Evolutionary conservation across 2,329 filamentous ascomycete genomes (phyloP).

Genomic region (Aspergillus calidoustus): DNA sequence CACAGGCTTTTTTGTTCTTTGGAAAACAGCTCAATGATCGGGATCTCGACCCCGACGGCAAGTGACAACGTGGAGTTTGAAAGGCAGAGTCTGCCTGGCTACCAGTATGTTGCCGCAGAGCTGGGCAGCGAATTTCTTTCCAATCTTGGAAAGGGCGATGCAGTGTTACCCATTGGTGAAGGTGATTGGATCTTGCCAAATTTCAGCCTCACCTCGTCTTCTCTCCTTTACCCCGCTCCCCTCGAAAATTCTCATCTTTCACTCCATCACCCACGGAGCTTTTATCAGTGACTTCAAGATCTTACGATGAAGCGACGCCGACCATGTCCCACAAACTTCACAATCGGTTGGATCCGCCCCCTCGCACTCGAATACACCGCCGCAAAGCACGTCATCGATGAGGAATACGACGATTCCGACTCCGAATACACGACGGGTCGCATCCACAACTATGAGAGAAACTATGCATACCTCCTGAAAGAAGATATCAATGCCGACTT

Average conservation of each 20-base stretch:
- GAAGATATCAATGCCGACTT: too few relatives aligned
- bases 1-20: too few relatives aligned
- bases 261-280: neutral
- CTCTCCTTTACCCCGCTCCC: neutral
- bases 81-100: too few relatives aligned
- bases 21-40: too few relatives aligned
- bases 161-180: neutral
- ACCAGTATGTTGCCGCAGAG: too few relatives aligned
- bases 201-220: neutral
- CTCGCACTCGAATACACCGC: constrained; percentile 9
- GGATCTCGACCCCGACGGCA: too few relatives aligned
- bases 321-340: neutral
- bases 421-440: constrained; percentile 2
- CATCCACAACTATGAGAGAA: constrained; percentile 12
- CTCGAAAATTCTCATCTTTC: neutral
- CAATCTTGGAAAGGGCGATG: neutral
- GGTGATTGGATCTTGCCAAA: neutral
- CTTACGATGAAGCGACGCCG: neutral
- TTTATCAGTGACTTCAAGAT: too few relatives aligned
- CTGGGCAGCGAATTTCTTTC: neutral
- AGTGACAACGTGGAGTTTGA: too few relatives aligned
- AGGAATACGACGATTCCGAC: constrained; percentile 9
- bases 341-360: constrained; percentile 8
- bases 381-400: constrained; percentile 4
- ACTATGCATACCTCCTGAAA: too few relatives aligned